phyloP scores from a whole-genome alignment of 495 filamentous ascomycete genomes.

The Hypoxylon lienhwacheense region DNA sequence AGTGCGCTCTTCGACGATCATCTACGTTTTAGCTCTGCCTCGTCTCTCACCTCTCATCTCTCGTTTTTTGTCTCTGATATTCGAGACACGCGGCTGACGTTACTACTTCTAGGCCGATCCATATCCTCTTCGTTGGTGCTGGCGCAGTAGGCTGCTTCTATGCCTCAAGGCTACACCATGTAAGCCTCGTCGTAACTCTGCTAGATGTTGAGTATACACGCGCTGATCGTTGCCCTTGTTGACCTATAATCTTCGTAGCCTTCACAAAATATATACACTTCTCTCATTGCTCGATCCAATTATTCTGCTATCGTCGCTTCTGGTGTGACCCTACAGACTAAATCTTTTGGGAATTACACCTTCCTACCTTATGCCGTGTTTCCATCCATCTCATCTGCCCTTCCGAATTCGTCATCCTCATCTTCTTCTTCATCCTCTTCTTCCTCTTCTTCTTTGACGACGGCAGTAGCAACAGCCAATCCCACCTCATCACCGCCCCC shows the following conservation, averaged over 20 bases:
- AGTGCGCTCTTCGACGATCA: slow-evolving; percentile 14
- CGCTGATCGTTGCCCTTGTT: slow-evolving; percentile 10
- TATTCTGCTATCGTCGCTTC: slow-evolving; percentile 51
- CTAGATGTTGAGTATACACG: no score
- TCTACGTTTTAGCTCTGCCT: background rate
- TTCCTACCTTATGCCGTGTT: slow-evolving; percentile 55
- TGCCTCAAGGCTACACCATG: slow-evolving; percentile 57
- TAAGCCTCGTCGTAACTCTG: slow-evolving; percentile 29
- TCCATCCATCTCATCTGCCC: slow-evolving; percentile 45
- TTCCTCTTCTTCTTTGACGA: slow-evolving; percentile 39
- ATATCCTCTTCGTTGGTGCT: slow-evolving; percentile 59
- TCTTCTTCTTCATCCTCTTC: slow-evolving; percentile 53
- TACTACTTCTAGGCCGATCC: slow-evolving; percentile 43
- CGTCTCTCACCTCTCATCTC: background rate
- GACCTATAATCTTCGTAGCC: slow-evolving; percentile 36
- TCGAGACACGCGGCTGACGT: background rate
- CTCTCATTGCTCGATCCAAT: slow-evolving; percentile 59
- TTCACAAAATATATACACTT: slow-evolving; percentile 44
- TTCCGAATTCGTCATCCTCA: slow-evolving; percentile 38
- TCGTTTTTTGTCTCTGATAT: no score
- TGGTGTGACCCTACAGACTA: slow-evolving; percentile 54
- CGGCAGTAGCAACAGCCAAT: slow-evolving; percentile 3
- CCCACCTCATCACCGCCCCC: slow-evolving; percentile 19
- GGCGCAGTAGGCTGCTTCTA: slow-evolving; percentile 64
- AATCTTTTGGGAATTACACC: slow-evolving; percentile 56